A percentile compares a stretch with the other conserved stretches of the same genome.
Conservation (phyloP, 2,329 filamentous ascomycete genomes). For the Colletotrichum tamarilloi region DNA sequence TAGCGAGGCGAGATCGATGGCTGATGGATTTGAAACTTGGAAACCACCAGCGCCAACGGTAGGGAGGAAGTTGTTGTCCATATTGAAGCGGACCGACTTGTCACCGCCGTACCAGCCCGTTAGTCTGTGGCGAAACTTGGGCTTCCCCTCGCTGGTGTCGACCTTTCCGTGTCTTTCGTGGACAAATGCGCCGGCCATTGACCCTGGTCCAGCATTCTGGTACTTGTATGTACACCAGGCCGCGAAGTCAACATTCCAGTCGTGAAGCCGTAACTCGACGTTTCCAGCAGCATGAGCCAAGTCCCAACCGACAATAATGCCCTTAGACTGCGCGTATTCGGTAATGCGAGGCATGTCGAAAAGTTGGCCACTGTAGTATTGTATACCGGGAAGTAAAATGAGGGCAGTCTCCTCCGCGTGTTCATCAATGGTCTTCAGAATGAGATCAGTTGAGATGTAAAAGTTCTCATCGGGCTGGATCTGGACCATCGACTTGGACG, state of each 20-base stretch:
- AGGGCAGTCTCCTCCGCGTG: constrained; percentile 75
- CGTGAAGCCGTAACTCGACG: constrained; percentile 76
- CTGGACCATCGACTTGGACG: constrained; percentile 76
- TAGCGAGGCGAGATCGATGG: constrained; percentile 81
- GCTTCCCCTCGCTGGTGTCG: constrained; percentile 52
- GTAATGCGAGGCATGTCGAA: constrained; percentile 82
- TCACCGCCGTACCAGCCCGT: constrained; percentile 84
- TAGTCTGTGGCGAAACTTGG: constrained; percentile 68
- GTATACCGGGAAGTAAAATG: constrained; percentile 79
- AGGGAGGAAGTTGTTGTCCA: constrained; percentile 79
- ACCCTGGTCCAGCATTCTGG: constrained; percentile 79
- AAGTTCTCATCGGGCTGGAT: constrained; percentile 73
- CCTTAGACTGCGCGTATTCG: constrained; percentile 72
- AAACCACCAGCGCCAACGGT: constrained; percentile 79
- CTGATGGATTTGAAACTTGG: constrained; percentile 81
- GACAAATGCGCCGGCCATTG: constrained; percentile 79
- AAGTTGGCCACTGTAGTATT: constrained; percentile 84
- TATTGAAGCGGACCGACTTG: constrained; percentile 74
- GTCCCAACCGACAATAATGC: constrained; percentile 79
- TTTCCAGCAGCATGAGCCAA: constrained; percentile 83
- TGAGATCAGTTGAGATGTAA: constrained; percentile 72
- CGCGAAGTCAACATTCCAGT: constrained; percentile 86
- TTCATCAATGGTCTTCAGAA: constrained; percentile 74
- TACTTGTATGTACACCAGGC: constrained; percentile 90
- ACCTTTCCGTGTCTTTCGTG: constrained; percentile 74